phyloP scores from a whole-genome alignment of 1,284 basidiomycete genomes.

The Malassezia pachydermatis region DNA sequence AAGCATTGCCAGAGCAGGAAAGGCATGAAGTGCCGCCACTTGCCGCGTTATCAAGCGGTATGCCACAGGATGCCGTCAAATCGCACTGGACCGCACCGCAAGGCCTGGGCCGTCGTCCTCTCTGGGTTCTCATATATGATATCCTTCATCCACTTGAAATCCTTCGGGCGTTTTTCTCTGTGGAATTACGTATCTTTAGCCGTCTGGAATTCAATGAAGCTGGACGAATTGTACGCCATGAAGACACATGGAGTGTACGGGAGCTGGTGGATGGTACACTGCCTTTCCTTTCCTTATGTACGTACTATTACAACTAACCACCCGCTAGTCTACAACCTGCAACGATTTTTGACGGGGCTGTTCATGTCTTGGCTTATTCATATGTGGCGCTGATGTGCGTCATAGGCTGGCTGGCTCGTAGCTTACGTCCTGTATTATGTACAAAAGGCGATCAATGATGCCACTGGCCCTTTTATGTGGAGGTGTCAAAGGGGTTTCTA shows the following conservation, averaged over 20 bases:
- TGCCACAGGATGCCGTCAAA: slow-evolving; percentile 34
- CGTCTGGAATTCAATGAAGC: slow-evolving; percentile 48
- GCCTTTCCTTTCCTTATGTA: slow-evolving; percentile 35
- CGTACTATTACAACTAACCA: background rate
- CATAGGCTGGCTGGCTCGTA: too few species aligned
- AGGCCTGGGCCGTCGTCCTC: slow-evolving; percentile 33
- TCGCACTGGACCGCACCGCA: slow-evolving; percentile 38
- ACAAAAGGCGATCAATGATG: too few species aligned
- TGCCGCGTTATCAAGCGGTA: too few species aligned
- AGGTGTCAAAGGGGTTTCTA: background rate
- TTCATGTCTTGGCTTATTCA: slow-evolving; percentile 6
- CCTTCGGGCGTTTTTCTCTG: slow-evolving; percentile 35
- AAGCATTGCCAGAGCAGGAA: background rate
- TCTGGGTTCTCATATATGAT: slow-evolving; percentile 34
- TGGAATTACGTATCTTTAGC: slow-evolving; percentile 44
- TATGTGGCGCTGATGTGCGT: background rate
- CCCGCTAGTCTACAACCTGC: slow-evolving; percentile 10
- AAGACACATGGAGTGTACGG: slow-evolving; percentile 45
- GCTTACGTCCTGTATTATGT: too few species aligned
- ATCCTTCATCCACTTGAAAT: slow-evolving; percentile 34
- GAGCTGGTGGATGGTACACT: slow-evolving; percentile 45
- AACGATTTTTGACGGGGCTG: slow-evolving; percentile 10
- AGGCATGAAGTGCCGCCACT: slow-evolving; percentile 5
- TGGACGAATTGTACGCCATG: slow-evolving; percentile 44
- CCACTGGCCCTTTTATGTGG: background rate